Evolutionary conservation across 805 yeast genomes (phyloP).

Genomic region (Starmerella tilneyi): DNA sequence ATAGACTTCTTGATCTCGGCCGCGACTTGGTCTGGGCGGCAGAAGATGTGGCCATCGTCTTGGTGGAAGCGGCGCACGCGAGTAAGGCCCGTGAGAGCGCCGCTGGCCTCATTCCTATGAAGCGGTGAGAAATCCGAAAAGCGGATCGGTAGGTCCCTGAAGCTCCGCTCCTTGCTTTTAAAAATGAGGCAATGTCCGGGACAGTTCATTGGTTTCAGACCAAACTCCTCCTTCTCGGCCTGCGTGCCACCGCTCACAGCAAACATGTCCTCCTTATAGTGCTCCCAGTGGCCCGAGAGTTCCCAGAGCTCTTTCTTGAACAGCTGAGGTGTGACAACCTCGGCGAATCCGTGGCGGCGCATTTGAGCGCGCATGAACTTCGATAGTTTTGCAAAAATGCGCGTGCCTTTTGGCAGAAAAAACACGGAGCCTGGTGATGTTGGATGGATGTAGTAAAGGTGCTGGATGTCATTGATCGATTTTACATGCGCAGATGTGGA

Average conservation of each 20-base stretch:
- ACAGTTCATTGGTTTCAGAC: slow-evolving; percentile 75
- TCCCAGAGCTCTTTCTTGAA: slow-evolving; percentile 80
- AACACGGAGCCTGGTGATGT: slow-evolving; percentile 86
- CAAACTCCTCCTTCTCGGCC: slow-evolving; percentile 41
- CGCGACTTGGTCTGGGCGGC: slow-evolving; percentile 65
- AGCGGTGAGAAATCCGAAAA: slow-evolving; percentile 81
- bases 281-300: slow-evolving; percentile 90
- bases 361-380: slow-evolving; percentile 81
- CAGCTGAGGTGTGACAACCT: slow-evolving; percentile 85
- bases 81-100: slow-evolving; percentile 85
- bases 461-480: slow-evolving; percentile 53
- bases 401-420: slow-evolving; percentile 85
- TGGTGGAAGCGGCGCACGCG: slow-evolving; percentile 93
- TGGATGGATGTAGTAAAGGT: slow-evolving; percentile 66
- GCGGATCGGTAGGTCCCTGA: slow-evolving; percentile 77
- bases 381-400: slow-evolving; percentile 68
- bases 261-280: slow-evolving; percentile 91
- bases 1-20: slow-evolving; percentile 64
- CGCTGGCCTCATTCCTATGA: slow-evolving; percentile 91
- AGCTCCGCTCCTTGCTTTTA: slow-evolving; percentile 63
- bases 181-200: slow-evolving; percentile 77
- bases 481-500: slow-evolving; percentile 20
- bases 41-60: slow-evolving; percentile 96
- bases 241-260: slow-evolving; percentile 43
- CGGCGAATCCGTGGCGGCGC: slow-evolving; percentile 69